A percentile compares a stretch with the other conserved stretches of the same genome.
phyloP scores from a whole-genome alignment of 768 basidiomycete species.

The Omphalotus guepiniiformis region DNA sequence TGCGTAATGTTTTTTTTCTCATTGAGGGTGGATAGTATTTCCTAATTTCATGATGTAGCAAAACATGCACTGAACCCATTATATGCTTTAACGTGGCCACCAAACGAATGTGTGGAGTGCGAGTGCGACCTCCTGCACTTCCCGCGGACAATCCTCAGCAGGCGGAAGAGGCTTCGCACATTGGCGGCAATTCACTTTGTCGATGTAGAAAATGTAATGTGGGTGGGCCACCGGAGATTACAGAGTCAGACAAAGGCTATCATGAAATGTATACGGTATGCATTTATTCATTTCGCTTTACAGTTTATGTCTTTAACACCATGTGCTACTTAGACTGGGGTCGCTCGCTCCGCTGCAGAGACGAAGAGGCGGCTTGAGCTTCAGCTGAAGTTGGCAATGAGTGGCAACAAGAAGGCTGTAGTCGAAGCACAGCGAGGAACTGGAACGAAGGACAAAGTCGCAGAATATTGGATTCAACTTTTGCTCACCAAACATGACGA shows the following conservation, averaged over 20 bases:
- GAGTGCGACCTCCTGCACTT: conserved; percentile 22
- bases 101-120: conserved; percentile 6
- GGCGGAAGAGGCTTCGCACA: conserved; percentile 34
- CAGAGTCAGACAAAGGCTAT: conserved; percentile 29
- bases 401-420: conserved; percentile 26
- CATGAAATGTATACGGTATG: conserved; percentile 27
- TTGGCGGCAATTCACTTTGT: conserved; percentile 34
- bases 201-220: conserved; percentile 36
- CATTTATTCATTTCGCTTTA: neutral
- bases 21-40: neutral
- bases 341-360: conserved; percentile 15
- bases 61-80: conserved; percentile 28
- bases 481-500: conserved; percentile 21
- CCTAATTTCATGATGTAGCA: conserved; percentile 15
- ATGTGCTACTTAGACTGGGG: conserved; percentile 22
- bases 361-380: conserved; percentile 19
- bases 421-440: conserved; percentile 23
- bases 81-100: conserved; percentile 24
- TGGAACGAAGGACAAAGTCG: conserved; percentile 35
- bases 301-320: neutral
- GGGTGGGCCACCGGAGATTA: conserved; percentile 30
- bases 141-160: conserved; percentile 39
- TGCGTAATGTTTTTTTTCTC: conserved; percentile 14
- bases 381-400: conserved; percentile 28
- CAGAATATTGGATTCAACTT: conserved; percentile 33